A percentile compares a stretch with the other conserved stretches of the same genome.
These are phyloP conservation scores for Avena insularis DNA, from an alignment of 176 grass and related monocot genomes.

Conservation along the genomic window DNA sequence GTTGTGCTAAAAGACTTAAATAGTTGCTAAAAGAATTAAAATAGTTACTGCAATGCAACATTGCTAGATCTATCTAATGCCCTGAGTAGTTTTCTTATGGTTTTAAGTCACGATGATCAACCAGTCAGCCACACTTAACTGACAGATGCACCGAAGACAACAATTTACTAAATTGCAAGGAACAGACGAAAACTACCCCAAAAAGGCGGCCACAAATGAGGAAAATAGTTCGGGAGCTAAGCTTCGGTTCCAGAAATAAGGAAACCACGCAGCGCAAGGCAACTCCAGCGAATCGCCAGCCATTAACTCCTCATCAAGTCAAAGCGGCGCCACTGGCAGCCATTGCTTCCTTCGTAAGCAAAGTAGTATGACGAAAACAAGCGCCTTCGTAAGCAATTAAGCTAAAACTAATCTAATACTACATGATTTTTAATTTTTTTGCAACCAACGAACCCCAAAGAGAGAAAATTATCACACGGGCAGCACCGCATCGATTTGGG, in stretches of 20 bases:
- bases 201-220: not conserved
- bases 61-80: not conserved
- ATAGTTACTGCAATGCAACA: not conserved
- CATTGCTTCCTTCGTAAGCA: slow-evolving; percentile 61
- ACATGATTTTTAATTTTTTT: not conserved
- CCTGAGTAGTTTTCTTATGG: not conserved
- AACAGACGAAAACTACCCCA: not conserved
- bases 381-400: not conserved
- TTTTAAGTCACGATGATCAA: not conserved
- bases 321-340: not conserved
- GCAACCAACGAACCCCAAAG: not conserved
- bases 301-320: not conserved
- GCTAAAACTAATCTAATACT: not conserved
- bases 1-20: not conserved
- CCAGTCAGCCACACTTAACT: not conserved
- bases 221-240: slow-evolving; percentile 16
- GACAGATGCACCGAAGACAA: slow-evolving; percentile 9
- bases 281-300: not conserved
- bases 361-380: slow-evolving; percentile 18
- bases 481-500: not conserved
- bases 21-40: not conserved
- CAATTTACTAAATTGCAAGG: not conserved
- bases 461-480: not conserved
- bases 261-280: slow-evolving; percentile 16
- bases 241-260: slow-evolving; percentile 17